Percentiles rank a stretch among this genome's conserved stretches.
These are phyloP conservation scores for Cryomyces antarcticus DNA, from an alignment of 495 filamentous ascomycete genomes.

Conservation along the genomic window DNA sequence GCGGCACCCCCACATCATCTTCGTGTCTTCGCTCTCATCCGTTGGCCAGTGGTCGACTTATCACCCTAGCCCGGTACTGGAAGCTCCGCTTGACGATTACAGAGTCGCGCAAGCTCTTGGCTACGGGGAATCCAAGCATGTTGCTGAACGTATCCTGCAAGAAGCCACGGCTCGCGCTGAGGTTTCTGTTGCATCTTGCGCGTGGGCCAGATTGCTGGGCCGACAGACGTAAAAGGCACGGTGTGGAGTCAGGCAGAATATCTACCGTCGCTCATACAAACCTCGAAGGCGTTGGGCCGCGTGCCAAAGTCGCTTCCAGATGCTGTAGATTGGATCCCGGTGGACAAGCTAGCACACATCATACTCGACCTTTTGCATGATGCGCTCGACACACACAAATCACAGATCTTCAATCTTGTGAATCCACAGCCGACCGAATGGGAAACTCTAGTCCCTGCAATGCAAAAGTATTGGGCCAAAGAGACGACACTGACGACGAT, in stretches of 20 bases:
- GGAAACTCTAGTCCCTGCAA: too few relatives aligned
- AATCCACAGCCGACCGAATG: too few relatives aligned
- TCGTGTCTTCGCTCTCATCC: slow-evolving; percentile 3
- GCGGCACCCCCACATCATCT: slow-evolving; percentile 1
- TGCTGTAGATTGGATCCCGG: slow-evolving; percentile 14
- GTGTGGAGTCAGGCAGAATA: background rate
- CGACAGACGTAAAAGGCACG: background rate
- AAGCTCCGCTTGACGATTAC: slow-evolving; percentile 1
- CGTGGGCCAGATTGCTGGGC: background rate
- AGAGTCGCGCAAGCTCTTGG: background rate
- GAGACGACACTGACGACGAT: too few relatives aligned
- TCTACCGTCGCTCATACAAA: slow-evolving; percentile 9
- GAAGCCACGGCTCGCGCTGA: background rate
- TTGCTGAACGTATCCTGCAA: slow-evolving; percentile 1
- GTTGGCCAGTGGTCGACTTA: slow-evolving; percentile 1
- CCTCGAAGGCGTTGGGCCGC: slow-evolving; percentile 6
- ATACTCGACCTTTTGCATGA: slow-evolving; percentile 6
- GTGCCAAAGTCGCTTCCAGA: slow-evolving; percentile 2
- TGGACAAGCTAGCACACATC: slow-evolving; percentile 10
- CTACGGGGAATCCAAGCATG: slow-evolving; percentile 1
- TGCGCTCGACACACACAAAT: too few relatives aligned
- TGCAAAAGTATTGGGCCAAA: too few relatives aligned
- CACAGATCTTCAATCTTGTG: too few relatives aligned
- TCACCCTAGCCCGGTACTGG: slow-evolving; percentile 1
- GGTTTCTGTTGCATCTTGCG: background rate